Evolutionary conservation across 257 asterid species (phyloP).

Genomic region (Forsythia viridissima): DNA sequence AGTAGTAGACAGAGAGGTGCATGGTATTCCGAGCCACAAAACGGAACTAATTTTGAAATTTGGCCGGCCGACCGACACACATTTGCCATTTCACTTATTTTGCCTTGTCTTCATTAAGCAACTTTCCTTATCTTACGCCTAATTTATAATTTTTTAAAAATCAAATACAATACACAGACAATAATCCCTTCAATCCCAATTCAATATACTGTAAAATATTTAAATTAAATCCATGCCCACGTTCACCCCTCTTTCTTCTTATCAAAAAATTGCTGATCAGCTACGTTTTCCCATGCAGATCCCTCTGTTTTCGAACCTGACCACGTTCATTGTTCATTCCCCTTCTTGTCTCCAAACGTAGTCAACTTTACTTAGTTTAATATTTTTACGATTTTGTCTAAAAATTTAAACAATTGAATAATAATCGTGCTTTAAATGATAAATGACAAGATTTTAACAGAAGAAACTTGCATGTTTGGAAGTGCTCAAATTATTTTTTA

Average conservation of each 20-base stretch:
- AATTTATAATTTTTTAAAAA: not conserved
- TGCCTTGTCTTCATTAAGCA: conserved; percentile 43
- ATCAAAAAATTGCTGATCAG: conserved; percentile 9
- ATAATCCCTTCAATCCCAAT: conserved; percentile 37
- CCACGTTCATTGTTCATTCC: conserved; percentile 47
- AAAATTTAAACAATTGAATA: too few species aligned
- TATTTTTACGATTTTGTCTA: not conserved
- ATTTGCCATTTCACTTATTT: conserved; percentile 32
- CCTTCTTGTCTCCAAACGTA: conserved; percentile 8
- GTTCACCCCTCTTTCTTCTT: conserved; percentile 22
- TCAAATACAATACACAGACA: conserved; percentile 14
- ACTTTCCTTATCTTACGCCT: conserved; percentile 30
- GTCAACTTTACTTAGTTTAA: conserved; percentile 32
- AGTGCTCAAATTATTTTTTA: too few species aligned
- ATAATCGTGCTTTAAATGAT: too few species aligned
- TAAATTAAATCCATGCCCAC: conserved; percentile 26
- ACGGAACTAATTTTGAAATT: not conserved
- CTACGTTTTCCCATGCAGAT: conserved; percentile 53
- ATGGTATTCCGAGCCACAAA: not conserved
- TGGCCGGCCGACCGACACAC: conserved; percentile 38
- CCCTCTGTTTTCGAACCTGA: conserved; percentile 43
- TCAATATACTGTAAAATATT: conserved; percentile 11
- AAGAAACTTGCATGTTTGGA: too few species aligned
- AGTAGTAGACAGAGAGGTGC: not conserved
- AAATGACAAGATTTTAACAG: too few species aligned